Evolutionary conservation across 176 grass and related monocot genomes (phyloP).

Genomic region (Aegilops tauschii): DNA sequence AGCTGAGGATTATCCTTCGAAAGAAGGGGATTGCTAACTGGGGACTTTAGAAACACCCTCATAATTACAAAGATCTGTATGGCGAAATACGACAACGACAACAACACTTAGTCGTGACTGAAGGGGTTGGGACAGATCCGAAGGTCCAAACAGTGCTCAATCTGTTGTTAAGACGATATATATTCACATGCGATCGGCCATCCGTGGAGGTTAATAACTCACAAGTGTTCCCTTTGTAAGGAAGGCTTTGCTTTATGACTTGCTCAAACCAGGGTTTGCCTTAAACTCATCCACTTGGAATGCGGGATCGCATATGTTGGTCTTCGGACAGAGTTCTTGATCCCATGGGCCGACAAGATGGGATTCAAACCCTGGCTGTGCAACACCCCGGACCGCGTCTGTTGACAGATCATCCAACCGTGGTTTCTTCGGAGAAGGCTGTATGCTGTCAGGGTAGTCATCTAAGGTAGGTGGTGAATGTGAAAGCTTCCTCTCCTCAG

Average conservation of each 20-base stretch:
- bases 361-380: slow-evolving; percentile 52
- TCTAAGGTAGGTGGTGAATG: slow-evolving; percentile 52
- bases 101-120: slow-evolving; percentile 18
- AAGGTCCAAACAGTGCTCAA: not conserved
- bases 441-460: slow-evolving; percentile 48
- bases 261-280: slow-evolving; percentile 35
- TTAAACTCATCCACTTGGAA: slow-evolving; percentile 52
- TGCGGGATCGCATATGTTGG: slow-evolving; percentile 15
- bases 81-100: slow-evolving; percentile 18
- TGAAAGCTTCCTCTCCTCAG: slow-evolving; percentile 51
- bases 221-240: not conserved
- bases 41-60: slow-evolving; percentile 27
- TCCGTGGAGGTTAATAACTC: slow-evolving; percentile 19
- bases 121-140: slow-evolving; percentile 13
- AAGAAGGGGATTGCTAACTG: slow-evolving; percentile 35
- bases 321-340: slow-evolving; percentile 49
- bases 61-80: slow-evolving; percentile 58
- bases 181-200: slow-evolving; percentile 43
- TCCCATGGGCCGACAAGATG: slow-evolving; percentile 71
- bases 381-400: slow-evolving; percentile 34
- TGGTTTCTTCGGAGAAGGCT: slow-evolving; percentile 53
- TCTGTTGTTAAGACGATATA: slow-evolving; percentile 51
- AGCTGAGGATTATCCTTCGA: slow-evolving; percentile 1
- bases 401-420: slow-evolving; percentile 40
- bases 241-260: slow-evolving; percentile 21